Percentiles rank a stretch among this genome's conserved stretches.
phyloP scores from a whole-genome alignment of 192 early-diverging fungal species.

The Funneliformis geosporum region DNA sequence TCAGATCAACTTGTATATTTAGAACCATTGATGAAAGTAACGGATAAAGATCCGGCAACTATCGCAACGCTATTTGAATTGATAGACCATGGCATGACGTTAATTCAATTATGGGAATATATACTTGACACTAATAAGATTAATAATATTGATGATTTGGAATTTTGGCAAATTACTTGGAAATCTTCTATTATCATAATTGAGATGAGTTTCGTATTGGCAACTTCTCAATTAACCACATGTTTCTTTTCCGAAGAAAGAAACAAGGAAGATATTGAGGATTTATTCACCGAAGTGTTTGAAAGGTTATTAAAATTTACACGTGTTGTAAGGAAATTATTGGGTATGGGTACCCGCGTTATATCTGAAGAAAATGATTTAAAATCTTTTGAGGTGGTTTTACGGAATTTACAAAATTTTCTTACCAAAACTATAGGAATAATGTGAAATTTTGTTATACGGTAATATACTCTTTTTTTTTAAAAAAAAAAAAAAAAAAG shows the following conservation, averaged over 20 bases:
- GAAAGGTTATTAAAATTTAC: neutral
- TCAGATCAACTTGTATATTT: conserved; percentile 19
- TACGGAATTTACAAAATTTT: conserved; percentile 14
- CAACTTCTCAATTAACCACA: conserved; percentile 10
- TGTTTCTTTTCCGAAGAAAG: neutral
- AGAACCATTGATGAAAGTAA: conserved; percentile 14
- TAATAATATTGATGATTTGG: conserved; percentile 14
- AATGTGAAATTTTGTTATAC: neutral
- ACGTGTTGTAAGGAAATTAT: conserved; percentile 15
- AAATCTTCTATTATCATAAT: conserved; percentile 14
- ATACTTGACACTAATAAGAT: neutral
- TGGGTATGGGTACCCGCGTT: neutral
- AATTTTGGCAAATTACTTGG: conserved; percentile 28
- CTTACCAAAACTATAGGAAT: conserved; percentile 1
- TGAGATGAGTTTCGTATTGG: conserved; percentile 25
- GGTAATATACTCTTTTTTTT: no score
- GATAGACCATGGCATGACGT: conserved; percentile 8
- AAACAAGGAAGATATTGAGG: conserved; percentile 16
- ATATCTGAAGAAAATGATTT: conserved; percentile 2
- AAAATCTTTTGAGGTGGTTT: conserved; percentile 14
- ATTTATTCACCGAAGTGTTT: conserved; percentile 21
- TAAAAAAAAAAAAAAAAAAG: no score
- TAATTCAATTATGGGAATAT: conserved; percentile 25
- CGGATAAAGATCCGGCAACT: conserved; percentile 21
- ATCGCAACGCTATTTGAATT: conserved; percentile 28